Base-by-base conservation (phyloP, 2,329 filamentous ascomycete species). In the Talaromyces sp. region DNA sequence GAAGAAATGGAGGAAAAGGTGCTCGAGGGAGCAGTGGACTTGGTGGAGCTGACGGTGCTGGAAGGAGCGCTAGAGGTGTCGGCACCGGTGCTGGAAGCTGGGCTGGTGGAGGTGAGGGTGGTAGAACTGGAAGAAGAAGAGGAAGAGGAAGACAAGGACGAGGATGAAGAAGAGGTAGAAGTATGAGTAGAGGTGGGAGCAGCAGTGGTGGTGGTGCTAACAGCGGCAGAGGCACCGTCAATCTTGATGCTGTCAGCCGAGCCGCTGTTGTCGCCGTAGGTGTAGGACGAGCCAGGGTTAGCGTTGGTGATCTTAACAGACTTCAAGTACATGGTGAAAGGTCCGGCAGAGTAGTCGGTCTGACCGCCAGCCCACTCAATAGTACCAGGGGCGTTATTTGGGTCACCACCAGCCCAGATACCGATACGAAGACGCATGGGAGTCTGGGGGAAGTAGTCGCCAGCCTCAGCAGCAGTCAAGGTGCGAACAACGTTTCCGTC, bases 241-340 rank as follows among this genome's bases (percentile, higher is more conserved):
- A 94, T 87, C 71, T 89, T 82, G 74, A 91, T 90, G 79, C 87
- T 90, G 72, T 88, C 71, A 81, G 82, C 90, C 58, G 78, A 80
- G 61, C 90, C 90, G 1, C 83, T 81, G 54, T 80, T 79, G 72
- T 90, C 89, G 33, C 81, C 81, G 70, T 86, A 93, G 57, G 83
- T 77, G 74, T 93, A 93, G 70, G 86, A 85, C 69, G 86, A 86
- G 54, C 79, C 82, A 1, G 87, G 86, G 61, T 82, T 85, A 72
- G 84, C 86, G 78, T 85, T 87, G 68, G 78, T 72, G 62, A 85
- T 82, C 39, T 81, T 80, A 35, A 87, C 78, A 27, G 83, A 86
- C 81, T 91, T 86, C 69, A 94, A 84, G 67, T 86, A 87, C 90
- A 93, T 93, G 72, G 83, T 87, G 80, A 86, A 94, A 0, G 91